Conservation (phyloP, 495 filamentous ascomycete genomes). For the Talaromyces thailandensis region DNA sequence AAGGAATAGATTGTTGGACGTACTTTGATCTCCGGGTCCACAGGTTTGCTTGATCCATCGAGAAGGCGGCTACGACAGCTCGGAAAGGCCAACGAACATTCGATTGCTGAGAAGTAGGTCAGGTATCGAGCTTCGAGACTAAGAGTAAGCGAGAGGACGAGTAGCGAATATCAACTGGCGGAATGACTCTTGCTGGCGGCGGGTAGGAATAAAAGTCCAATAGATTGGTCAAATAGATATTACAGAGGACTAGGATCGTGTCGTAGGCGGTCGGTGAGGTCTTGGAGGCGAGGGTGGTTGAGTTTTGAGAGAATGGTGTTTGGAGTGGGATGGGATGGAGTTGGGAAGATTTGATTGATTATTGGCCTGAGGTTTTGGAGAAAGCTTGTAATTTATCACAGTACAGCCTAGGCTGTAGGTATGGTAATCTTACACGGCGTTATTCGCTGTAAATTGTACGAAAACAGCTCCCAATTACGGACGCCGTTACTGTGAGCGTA, state of each 20-base stretch:
- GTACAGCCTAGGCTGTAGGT: not conserved
- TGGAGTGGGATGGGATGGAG: slow-evolving; percentile 2
- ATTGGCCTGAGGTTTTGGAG: slow-evolving; percentile 6
- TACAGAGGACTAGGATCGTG: not conserved
- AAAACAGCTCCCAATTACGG: not conserved
- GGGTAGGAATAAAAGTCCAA: not conserved
- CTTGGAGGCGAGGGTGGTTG: not conserved
- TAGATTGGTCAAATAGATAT: not conserved
- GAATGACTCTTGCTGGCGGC: not conserved
- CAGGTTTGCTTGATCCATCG: slow-evolving; percentile 62
- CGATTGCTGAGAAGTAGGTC: slow-evolving; percentile 17
- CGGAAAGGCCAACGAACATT: slow-evolving; percentile 31
- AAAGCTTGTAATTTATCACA: not conserved
- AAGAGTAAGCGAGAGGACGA: slow-evolving; percentile 18
- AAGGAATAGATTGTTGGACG: slow-evolving; percentile 20
- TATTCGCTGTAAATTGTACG: not conserved
- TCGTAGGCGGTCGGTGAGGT: not conserved
- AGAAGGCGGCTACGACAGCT: slow-evolving; percentile 29
- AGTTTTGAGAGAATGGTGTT: not conserved
- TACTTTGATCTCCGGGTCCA: slow-evolving; percentile 93
- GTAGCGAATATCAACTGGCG: slow-evolving; percentile 13
- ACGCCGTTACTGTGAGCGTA: not conserved
- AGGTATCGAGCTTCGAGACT: slow-evolving; percentile 11
- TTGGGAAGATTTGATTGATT: slow-evolving; percentile 3
- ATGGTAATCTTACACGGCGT: not conserved